Conservation (phyloP, 2,329 filamentous ascomycete species). For the Calonectria honghensis region DNA sequence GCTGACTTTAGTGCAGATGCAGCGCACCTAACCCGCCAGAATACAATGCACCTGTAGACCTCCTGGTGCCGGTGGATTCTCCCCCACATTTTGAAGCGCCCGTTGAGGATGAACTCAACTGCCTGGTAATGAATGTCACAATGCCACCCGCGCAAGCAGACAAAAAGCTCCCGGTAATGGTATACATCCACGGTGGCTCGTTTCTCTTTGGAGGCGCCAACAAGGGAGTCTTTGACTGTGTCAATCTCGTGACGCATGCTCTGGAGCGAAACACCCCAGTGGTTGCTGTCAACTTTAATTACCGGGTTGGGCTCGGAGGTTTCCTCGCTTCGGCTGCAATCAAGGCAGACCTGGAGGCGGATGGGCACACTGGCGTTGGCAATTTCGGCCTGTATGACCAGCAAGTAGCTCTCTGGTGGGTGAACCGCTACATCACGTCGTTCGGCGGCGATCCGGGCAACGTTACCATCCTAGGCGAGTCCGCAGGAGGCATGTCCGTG, state of each 20-base stretch:
- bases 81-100: conserved; percentile 40
- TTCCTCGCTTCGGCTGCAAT: conserved; percentile 39
- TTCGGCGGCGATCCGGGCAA: conserved; percentile 41
- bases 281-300: conserved; percentile 39
- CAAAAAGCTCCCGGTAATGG: conserved; percentile 36
- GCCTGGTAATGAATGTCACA: conserved; percentile 43
- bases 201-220: conserved; percentile 42
- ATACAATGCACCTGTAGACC: conserved; percentile 31
- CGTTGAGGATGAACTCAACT: conserved; percentile 40
- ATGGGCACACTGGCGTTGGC: conserved; percentile 35
- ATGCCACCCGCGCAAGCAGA: not conserved
- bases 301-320: conserved; percentile 38
- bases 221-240: conserved; percentile 36
- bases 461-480: conserved; percentile 42
- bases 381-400: conserved; percentile 43
- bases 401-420: conserved; percentile 39
- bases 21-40: conserved; percentile 45
- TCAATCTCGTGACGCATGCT: conserved; percentile 41
- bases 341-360: conserved; percentile 32
- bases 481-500: conserved; percentile 40
- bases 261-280: conserved; percentile 31
- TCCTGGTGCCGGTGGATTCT: conserved; percentile 28
- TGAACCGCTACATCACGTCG: conserved; percentile 37
- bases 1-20: conserved; percentile 24
- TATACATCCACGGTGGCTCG: conserved; percentile 44